These are phyloP conservation scores for Carallia brachiata DNA, from an alignment of 345 rosid species.

Conservation along the genomic window DNA sequence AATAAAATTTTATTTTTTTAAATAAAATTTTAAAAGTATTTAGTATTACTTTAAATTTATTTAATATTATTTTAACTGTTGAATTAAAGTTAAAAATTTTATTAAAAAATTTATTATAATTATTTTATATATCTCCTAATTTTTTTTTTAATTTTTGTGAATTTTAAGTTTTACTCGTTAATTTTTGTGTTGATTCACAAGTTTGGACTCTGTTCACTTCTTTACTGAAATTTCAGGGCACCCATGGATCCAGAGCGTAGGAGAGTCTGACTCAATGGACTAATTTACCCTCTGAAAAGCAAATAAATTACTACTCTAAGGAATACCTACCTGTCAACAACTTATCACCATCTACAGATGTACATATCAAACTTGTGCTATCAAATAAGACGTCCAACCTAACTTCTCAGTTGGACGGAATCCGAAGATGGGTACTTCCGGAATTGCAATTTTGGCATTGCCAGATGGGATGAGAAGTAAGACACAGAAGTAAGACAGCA, in stretches of 20 bases:
- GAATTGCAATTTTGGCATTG: conserved; percentile 12
- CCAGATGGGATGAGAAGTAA: neutral
- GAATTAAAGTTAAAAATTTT: no score
- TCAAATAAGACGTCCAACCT: neutral
- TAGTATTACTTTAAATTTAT: no score
- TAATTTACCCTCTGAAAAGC: conserved; percentile 8
- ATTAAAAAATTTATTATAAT: no score
- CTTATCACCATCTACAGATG: conserved; percentile 9
- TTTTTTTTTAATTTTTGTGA: neutral
- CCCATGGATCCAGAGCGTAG: conserved; percentile 22
- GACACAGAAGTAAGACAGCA: neutral
- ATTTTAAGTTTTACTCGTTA: neutral
- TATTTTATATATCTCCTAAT: no score
- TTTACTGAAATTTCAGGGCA: conserved; percentile 16
- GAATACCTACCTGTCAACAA: neutral
- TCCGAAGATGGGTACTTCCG: conserved; percentile 10
- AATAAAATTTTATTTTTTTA: no score
- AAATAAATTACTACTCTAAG: neutral
- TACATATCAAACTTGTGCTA: conserved; percentile 13
- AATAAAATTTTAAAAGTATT: no score
- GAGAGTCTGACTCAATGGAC: conserved; percentile 18
- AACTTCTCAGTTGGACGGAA: neutral
- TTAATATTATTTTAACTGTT: no score
- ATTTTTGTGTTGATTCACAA: neutral
- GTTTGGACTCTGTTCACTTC: neutral